Percentiles rank a stretch among this genome's conserved stretches.
phyloP scores from a whole-genome alignment of 371 early-diverging fungal species.

The Rhizopus stolonifer region DNA sequence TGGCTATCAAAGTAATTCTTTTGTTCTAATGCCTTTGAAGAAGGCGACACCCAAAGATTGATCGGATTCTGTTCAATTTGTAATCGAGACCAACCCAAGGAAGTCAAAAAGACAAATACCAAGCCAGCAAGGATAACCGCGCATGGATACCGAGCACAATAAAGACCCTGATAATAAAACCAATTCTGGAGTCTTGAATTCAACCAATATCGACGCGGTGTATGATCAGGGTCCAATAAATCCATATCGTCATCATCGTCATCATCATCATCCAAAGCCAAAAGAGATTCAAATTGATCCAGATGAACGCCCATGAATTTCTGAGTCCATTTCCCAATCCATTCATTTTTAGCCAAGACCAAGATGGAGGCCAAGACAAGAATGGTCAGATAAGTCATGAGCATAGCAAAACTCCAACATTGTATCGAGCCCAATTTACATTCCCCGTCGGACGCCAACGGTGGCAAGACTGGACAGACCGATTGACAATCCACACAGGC shows the following conservation, averaged over 20 bases:
- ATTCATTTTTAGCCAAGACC: conserved; percentile 21
- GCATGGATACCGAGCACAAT: conserved; percentile 66
- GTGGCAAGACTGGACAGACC: conserved; percentile 59
- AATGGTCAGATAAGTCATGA: conserved; percentile 49
- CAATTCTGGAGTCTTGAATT: conserved; percentile 58
- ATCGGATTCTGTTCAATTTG: conserved; percentile 66
- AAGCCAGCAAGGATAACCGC: conserved; percentile 49
- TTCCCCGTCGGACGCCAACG: conserved; percentile 41
- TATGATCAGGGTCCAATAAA: conserved; percentile 56
- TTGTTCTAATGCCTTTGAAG: conserved; percentile 57
- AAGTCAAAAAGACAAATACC: conserved; percentile 48
- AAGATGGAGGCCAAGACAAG: conserved; percentile 30
- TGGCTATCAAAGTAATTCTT: conserved; percentile 70
- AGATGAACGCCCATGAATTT: conserved; percentile 17
- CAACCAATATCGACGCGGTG: conserved; percentile 62
- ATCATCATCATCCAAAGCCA: conserved; percentile 35
- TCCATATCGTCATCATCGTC: conserved; percentile 41
- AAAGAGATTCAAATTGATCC: conserved; percentile 25
- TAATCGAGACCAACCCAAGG: conserved; percentile 60
- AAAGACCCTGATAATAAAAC: conserved; percentile 68
- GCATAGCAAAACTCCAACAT: conserved; percentile 64
- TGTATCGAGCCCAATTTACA: conserved; percentile 52
- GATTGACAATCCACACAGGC: conserved; percentile 73
- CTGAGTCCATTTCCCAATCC: conserved; percentile 18
- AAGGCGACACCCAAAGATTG: conserved; percentile 72